phyloP scores from a whole-genome alignment of 139 green algal species.

The Chlorella sp. region DNA sequence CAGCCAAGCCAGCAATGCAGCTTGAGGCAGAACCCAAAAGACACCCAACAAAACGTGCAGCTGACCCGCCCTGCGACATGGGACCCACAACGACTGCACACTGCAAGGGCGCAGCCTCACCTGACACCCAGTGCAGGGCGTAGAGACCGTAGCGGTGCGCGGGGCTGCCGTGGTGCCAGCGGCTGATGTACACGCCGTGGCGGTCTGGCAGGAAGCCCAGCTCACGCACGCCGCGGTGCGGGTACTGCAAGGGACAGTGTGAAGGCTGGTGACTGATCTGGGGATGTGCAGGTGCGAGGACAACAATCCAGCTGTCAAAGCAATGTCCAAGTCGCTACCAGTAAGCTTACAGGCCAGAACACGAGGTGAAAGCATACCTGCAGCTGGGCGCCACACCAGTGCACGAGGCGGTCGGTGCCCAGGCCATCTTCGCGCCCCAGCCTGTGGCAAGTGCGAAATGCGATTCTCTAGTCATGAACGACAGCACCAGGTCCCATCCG shows the following conservation, averaged over 20 bases:
- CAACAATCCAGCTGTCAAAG: no score
- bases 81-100: no score
- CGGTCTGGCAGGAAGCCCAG: slow-evolving; percentile 78
- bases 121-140: slow-evolving; percentile 87
- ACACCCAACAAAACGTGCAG: no score
- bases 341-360: not conserved
- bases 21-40: no score
- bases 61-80: no score
- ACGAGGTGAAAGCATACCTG: slow-evolving; percentile 48
- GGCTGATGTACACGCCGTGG: slow-evolving; percentile 63
- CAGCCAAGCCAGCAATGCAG: no score
- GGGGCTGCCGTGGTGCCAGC: slow-evolving; percentile 92
- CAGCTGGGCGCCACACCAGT: slow-evolving; percentile 90
- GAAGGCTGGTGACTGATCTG: not conserved
- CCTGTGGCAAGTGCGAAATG: not conserved
- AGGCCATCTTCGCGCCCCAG: slow-evolving; percentile 77
- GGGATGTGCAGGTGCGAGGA: no score
- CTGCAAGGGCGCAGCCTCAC: slow-evolving; percentile 31
- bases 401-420: slow-evolving; percentile 84
- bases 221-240: slow-evolving; percentile 83
- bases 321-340: no score
- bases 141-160: slow-evolving; percentile 89
- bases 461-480: no score
- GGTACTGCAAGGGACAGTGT: slow-evolving; percentile 54
- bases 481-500: no score